Percentiles rank a stretch among this genome's conserved stretches.
Conservation (phyloP, 306 rosid genomes). For the Acmispon strigosus region DNA sequence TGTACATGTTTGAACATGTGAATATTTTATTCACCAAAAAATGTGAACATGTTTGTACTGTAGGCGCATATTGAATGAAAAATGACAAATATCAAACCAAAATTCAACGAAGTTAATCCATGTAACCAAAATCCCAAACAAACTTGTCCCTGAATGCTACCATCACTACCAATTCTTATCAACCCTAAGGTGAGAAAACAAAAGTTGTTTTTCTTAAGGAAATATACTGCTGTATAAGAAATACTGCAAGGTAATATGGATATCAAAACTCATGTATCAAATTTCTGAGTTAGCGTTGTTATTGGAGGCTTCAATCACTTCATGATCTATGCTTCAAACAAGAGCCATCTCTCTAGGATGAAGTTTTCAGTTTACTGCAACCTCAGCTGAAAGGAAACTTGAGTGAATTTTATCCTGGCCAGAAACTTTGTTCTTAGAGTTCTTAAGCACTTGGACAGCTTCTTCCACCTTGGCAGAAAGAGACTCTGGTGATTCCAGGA, state of each 20-base stretch:
- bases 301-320: slow-evolving; percentile 20
- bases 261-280: slow-evolving; percentile 19
- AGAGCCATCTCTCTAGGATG: background rate
- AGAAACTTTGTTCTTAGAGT: slow-evolving; percentile 50
- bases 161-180: slow-evolving; percentile 15
- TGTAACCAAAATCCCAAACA: slow-evolving; percentile 14
- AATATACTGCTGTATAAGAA: slow-evolving; percentile 12
- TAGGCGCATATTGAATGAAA: no score
- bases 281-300: background rate
- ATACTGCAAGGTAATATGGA: slow-evolving; percentile 14
- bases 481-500: slow-evolving; percentile 75
- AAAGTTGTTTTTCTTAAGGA: slow-evolving; percentile 4
- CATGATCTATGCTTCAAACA: slow-evolving; percentile 4
- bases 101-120: background rate
- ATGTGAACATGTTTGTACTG: no score
- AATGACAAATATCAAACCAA: background rate
- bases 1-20: no score
- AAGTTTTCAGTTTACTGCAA: slow-evolving; percentile 58
- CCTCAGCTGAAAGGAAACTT: slow-evolving; percentile 61
- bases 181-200: slow-evolving; percentile 19
- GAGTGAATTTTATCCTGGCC: slow-evolving; percentile 57
- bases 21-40: no score
- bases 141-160: slow-evolving; percentile 2
- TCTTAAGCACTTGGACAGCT: slow-evolving; percentile 75
- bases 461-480: slow-evolving; percentile 73